These are phyloP conservation scores for Ceriops tagal DNA, from an alignment of 345 rosid genomes.

Conservation along the genomic window DNA sequence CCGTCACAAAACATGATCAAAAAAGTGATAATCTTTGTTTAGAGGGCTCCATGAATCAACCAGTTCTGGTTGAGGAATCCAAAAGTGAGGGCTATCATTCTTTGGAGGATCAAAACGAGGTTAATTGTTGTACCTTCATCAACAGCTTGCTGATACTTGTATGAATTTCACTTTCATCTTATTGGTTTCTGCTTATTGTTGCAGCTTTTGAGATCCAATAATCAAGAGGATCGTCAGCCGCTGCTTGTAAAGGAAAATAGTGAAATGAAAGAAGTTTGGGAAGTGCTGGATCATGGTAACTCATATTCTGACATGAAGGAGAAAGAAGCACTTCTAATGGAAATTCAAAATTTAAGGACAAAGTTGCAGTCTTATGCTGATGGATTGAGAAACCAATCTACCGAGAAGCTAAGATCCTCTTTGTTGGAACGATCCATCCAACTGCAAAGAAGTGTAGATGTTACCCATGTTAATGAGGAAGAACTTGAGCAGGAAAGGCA, in stretches of 20 bases:
- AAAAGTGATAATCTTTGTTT: constrained; percentile 5
- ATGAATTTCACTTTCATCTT: neutral
- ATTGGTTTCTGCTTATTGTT: constrained; percentile 3
- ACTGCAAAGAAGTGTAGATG: constrained; percentile 47
- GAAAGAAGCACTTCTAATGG: constrained; percentile 79
- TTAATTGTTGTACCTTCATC: constrained; percentile 15
- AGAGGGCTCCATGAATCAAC: constrained; percentile 21
- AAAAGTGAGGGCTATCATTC: constrained; percentile 22
- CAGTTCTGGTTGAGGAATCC: constrained; percentile 26
- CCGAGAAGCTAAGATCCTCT: constrained; percentile 67
- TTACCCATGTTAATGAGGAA: constrained; percentile 33
- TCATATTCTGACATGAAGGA: constrained; percentile 43
- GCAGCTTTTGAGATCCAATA: constrained; percentile 8
- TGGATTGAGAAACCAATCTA: constrained; percentile 48
- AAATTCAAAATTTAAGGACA: constrained; percentile 62
- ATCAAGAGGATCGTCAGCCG: constrained; percentile 18
- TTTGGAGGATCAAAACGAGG: constrained; percentile 36
- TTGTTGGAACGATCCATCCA: constrained; percentile 65
- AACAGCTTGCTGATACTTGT: neutral
- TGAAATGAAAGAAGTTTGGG: constrained; percentile 51
- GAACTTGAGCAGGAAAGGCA: constrained; percentile 74
- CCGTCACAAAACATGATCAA: neutral
- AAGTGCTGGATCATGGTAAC: constrained; percentile 29
- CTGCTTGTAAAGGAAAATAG: constrained; percentile 32
- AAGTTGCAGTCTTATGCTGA: constrained; percentile 51